Base-by-base conservation (phyloP, 345 rosid genomes). In the Anacardium occidentale region DNA sequence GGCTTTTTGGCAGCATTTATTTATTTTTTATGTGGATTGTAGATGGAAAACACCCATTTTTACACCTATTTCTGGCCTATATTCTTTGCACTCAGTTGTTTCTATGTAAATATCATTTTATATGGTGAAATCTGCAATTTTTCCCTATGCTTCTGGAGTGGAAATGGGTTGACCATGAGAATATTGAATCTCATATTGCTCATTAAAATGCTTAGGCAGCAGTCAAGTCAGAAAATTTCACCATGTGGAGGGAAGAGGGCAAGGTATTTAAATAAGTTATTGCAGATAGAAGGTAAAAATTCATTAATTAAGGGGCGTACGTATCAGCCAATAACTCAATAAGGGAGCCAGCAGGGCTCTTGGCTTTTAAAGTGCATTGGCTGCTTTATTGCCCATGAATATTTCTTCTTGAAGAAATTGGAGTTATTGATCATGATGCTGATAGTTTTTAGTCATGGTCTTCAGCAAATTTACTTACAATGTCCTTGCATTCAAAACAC, bases 81-180 rank as follows among this genome's bases (percentile, higher is more conserved):
- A 37, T 37, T 37, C 42, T 37, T 6, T 37, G 42, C 42, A 5
- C 8, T 37, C 44, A 15, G 26, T n/a, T 9, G 25, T 20, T 37
- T n/a, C 44, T 18, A 45, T 37, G 48, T 62, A 13, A 62, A 8
- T 10, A 40, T 62, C 24, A 40, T n/a, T n/a, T n/a, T n/a, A n/a
- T n/a, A n/a, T 62, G 66, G 50, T 40, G 66, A 18, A 62, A 37
- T 62, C 66, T 45, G 7, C 59, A 64, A 20, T 29, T 20, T 73
- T 44, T 24, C 10, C 13, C 17, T 53, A 8, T 12, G 25, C 9
- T 54, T 62, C 13, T 53, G 48, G 45, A 57, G 40, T 37, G 66
- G 55, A 69, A 59, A 52, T 37, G 50, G 68, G n/a, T 50, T 4
- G 17, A 29, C 48, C 44, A 70, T 9, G 14, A 69, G 48, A 68